Evolutionary conservation across 164 flowering plant species (phyloP).

Genomic region (Dillenia suffruticosa): DNA sequence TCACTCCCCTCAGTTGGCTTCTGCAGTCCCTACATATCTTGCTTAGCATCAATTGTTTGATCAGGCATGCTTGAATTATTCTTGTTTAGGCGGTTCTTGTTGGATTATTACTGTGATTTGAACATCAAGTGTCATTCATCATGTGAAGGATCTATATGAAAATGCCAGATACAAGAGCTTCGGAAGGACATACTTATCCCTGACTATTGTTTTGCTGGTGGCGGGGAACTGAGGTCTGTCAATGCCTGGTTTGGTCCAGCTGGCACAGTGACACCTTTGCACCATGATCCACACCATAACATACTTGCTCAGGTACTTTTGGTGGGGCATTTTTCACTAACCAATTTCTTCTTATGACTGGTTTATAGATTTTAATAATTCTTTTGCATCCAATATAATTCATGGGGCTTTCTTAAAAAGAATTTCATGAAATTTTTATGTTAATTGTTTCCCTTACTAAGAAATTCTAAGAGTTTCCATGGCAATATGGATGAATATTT

Average conservation of each 20-base stretch:
- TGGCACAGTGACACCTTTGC: constrained; percentile 95
- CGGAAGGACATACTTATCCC: constrained; percentile 78
- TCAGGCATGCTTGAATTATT: constrained; percentile 42
- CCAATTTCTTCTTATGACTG: too few relatives aligned
- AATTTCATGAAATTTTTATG: too few relatives aligned
- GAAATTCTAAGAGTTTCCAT: too few relatives aligned
- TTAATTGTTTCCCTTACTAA: too few relatives aligned
- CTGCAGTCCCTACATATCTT: constrained; percentile 61
- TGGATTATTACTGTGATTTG: neutral
- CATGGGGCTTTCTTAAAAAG: too few relatives aligned
- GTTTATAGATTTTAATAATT: too few relatives aligned
- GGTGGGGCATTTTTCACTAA: too few relatives aligned
- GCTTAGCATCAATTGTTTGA: constrained; percentile 98
- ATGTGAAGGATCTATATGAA: constrained; percentile 2
- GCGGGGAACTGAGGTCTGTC: constrained; percentile 80
- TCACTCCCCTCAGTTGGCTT: constrained; percentile 31
- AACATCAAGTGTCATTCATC: neutral
- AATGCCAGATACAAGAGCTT: constrained; percentile 68
- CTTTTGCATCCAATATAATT: too few relatives aligned
- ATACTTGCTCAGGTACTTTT: constrained; percentile 86
- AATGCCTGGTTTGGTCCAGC: constrained; percentile 99
- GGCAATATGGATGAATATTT: too few relatives aligned
- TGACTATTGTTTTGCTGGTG: constrained; percentile 88
- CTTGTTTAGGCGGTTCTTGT: neutral
- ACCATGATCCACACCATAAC: constrained; percentile 99